phyloP scores from a whole-genome alignment of 352 stramenopile species.

The Synura sp. region DNA sequence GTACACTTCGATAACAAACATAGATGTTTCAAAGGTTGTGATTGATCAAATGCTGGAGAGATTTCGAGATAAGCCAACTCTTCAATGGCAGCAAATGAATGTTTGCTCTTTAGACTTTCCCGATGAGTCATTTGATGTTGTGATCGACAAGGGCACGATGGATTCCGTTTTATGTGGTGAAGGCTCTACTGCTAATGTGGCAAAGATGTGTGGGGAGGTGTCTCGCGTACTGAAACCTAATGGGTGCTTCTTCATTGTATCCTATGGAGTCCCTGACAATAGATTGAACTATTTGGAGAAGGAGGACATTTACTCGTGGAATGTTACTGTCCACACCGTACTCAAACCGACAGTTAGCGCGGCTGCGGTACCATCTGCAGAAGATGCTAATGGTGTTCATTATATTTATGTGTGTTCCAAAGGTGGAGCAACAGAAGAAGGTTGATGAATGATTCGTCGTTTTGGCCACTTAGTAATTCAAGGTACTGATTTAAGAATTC shows the following conservation, averaged over 20 bases:
- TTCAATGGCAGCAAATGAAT: slow-evolving; percentile 93
- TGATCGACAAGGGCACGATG: slow-evolving; percentile 90
- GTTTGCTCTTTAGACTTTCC: slow-evolving; percentile 83
- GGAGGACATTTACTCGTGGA: slow-evolving; percentile 85
- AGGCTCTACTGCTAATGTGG: slow-evolving; percentile 85
- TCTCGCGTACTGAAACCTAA: slow-evolving; percentile 87
- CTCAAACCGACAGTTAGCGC: slow-evolving; percentile 90
- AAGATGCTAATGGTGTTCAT: slow-evolving; percentile 85
- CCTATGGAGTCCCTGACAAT: slow-evolving; percentile 90
- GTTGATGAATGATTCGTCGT: too few relatives aligned
- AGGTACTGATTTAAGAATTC: too few relatives aligned
- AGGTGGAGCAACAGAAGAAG: slow-evolving; percentile 48
- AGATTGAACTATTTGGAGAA: slow-evolving; percentile 90
- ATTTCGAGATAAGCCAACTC: slow-evolving; percentile 69
- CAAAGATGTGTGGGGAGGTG: slow-evolving; percentile 91
- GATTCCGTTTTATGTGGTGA: slow-evolving; percentile 91
- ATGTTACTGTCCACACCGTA: slow-evolving; percentile 86
- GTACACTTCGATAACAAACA: slow-evolving; percentile 88
- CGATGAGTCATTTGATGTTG: slow-evolving; percentile 86
- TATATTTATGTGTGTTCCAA: slow-evolving; percentile 95
- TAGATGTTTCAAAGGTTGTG: slow-evolving; percentile 87
- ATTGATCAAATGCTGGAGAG: slow-evolving; percentile 83
- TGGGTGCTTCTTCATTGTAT: slow-evolving; percentile 88
- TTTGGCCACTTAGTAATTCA: too few relatives aligned
- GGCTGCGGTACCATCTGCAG: slow-evolving; percentile 74